phyloP scores from a whole-genome alignment of 129 eudicot genomes.

The Flaveria sonorensis region DNA sequence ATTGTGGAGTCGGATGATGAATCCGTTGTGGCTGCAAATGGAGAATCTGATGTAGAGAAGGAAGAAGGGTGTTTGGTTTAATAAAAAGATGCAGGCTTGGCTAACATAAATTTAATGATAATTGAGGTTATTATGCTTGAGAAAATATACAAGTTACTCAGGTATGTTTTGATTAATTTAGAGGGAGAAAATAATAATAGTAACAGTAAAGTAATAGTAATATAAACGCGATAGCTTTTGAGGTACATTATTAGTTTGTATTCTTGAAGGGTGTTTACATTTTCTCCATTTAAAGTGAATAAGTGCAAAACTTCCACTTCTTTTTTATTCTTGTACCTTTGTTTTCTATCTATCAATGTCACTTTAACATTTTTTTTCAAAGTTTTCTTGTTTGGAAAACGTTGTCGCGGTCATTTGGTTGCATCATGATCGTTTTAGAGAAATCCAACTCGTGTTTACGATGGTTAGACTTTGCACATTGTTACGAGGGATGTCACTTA shows the following conservation, averaged over 20 bases:
- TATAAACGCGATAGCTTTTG: conserved; percentile 8
- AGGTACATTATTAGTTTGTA: conserved; percentile 10
- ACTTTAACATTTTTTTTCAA: neutral
- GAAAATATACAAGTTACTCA: conserved; percentile 26
- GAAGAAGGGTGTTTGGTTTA: conserved; percentile 1
- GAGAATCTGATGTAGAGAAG: conserved; percentile 12
- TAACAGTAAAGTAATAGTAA: neutral
- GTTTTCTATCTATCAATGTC: neutral
- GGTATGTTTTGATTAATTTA: conserved; percentile 18
- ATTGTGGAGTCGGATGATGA: conserved; percentile 6
- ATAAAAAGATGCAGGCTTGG: conserved; percentile 1
- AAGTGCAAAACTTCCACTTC: neutral
- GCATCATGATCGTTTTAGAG: neutral
- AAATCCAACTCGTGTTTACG: neutral
- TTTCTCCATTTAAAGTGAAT: neutral
- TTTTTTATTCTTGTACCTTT: neutral
- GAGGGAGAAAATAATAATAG: conserved; percentile 8
- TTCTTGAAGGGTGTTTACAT: neutral
- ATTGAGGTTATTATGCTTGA: conserved; percentile 29
- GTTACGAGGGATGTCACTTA: neutral
- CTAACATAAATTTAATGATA: conserved; percentile 21
- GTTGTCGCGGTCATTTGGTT: neutral
- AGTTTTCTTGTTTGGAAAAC: neutral
- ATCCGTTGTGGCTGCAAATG: conserved; percentile 18
- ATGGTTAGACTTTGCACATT: neutral